Percentiles rank a stretch among this genome's conserved stretches.
These are phyloP conservation scores for Yamadazyma tumulicola DNA, from an alignment of 805 yeast species.

Conservation along the genomic window DNA sequence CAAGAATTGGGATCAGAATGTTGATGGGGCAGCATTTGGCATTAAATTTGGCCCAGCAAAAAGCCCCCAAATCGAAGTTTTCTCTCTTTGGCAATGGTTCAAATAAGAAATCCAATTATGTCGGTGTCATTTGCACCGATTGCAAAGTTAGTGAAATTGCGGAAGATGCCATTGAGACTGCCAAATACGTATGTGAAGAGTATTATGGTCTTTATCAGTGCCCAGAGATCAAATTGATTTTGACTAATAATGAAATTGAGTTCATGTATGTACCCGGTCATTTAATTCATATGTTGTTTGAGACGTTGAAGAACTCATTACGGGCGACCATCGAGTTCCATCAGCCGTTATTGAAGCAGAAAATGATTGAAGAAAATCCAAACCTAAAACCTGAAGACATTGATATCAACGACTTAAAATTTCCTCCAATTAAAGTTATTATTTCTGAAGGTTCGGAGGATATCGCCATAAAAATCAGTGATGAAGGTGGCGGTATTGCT, in stretches of 20 bases:
- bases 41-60: conserved; percentile 60
- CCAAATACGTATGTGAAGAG: conserved; percentile 86
- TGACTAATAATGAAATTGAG: conserved; percentile 64
- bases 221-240: conserved; percentile 75
- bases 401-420: conserved; percentile 60
- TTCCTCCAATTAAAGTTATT: conserved; percentile 82
- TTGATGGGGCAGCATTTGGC: conserved; percentile 93
- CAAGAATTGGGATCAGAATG: conserved; percentile 90
- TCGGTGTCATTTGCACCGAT: conserved; percentile 83
- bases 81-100: conserved; percentile 25
- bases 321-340: conserved; percentile 87
- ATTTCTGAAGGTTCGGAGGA: conserved; percentile 89
- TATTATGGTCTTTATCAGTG: conserved; percentile 85
- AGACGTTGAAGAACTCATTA: conserved; percentile 79
- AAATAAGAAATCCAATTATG: conserved; percentile 49
- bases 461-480: conserved; percentile 84
- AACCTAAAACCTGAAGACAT: conserved; percentile 31
- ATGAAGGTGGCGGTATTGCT: conserved; percentile 90
- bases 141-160: conserved; percentile 83
- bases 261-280: conserved; percentile 95
- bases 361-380: conserved; percentile 41
- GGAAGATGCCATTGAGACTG: conserved; percentile 85
- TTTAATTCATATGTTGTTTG: conserved; percentile 86
- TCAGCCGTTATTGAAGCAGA: conserved; percentile 44
- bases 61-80: conserved; percentile 37